Evolutionary conservation across 805 yeast species (phyloP), one percentile per base, ranked within the genome.

Genomic region (Ogataea trehalophila): DNA sequence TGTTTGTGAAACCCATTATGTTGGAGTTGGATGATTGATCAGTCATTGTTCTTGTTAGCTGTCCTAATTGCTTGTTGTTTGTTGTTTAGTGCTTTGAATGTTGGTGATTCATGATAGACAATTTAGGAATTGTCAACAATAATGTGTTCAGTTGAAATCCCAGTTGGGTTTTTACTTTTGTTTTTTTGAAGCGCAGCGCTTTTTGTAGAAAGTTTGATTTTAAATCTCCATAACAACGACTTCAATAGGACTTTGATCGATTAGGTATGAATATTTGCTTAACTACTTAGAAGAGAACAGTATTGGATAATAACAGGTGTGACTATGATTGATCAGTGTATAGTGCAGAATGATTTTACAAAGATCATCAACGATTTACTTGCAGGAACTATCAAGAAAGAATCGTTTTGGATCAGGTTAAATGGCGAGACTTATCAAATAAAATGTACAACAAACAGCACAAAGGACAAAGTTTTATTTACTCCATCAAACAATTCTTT

Each of bases 301-400:
- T 26, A 2, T 15, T 14, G 16, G 15, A 15, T 14, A 15, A 14
- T 11, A 9, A 26, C 17, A 15, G 22, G 6, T 16, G 42, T 37
- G 45, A 42, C 15, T 16, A 43, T 37, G 45, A 42, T 49, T 3
- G 52, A 45, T 18, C 39, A 22, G 20, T 16, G 56, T 6, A 35
- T 41, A 13, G 20, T 59, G 3, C 65, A 58, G 42, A 43, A 45
- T 2, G 63, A 58, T 42, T 52, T 56, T 37, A 16, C 37, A 11
- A 51, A 48, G 23, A 53, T 56, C 1, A 16, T 56, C 3, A 41
- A 41, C 23, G 64, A 58, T n/a, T 39, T 50, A 4, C 26, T 22
- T 6, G 6, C 35, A 2, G 54, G 50, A 2, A 43, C 39, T 26
- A 41, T 55, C 8, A 49, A 43, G 4, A 31, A 35, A 15, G 57